Evolutionary conservation across 306 rosid genomes (phyloP), one percentile per base, ranked within the genome.

Genomic region (Pueraria montana): DNA sequence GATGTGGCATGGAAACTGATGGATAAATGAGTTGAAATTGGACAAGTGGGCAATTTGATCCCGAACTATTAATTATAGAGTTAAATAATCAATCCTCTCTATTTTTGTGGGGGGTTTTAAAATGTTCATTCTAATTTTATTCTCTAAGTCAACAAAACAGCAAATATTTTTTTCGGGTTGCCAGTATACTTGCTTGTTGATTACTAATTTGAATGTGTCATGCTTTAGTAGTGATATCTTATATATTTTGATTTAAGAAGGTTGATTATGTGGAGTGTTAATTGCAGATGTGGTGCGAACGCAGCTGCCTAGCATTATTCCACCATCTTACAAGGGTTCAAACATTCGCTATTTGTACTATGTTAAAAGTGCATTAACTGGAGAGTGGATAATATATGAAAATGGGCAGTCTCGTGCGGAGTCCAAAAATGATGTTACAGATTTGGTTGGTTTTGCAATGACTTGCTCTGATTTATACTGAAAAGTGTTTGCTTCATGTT

Each of bases 241-340:
- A 34, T 34, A 32, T 76, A 26, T 66, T 71, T 80, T 67, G 9
- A 48, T 36, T 21, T 26, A 67, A 40, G 65, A 59, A 42, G 52
- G 80, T 64, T 87, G 62, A 59, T 72, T 17, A 2, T 74, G 34
- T 81, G 53, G 53, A 52, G 62, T 76, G 58, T 74, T 50, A 53
- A 80, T 70, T 88, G 85, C 91, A 96, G 99, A 94, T 76, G 90
- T 89, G 72, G 91, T 96, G 63, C 89, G 94, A 70, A 82, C 89
- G 0, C 68, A 55, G 77, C 85, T 96, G 73, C 97, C 99, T 59
- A 81, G 71, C 75, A 30, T 87, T 83, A 90, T 94, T 82, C 99
- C 99, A 52, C 99, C 98, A 43, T 96, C 99, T 0, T 96, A 92
- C 94, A 96, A 91, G 91, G 98, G 99, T 82, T 91, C 98, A 42